phyloP scores from a whole-genome alignment of 768 basidiomycete species.

The Mrakia gelida region DNA sequence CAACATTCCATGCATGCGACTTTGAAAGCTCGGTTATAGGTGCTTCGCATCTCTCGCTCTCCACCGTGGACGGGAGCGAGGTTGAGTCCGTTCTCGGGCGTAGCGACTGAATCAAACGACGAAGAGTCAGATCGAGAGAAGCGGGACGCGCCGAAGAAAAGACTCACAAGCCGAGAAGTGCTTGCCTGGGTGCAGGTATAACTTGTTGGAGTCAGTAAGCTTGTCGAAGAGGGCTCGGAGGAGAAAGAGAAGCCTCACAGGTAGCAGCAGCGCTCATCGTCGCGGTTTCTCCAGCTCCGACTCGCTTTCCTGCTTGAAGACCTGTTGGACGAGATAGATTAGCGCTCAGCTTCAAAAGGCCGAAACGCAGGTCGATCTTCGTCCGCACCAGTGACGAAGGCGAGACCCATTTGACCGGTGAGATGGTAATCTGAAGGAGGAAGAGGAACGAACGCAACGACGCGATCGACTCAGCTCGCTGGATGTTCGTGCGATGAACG shows the following conservation, averaged over 20 bases:
- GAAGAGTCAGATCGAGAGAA: too few species aligned
- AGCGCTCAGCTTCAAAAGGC: conserved; percentile 36
- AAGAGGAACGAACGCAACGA: conserved; percentile 37
- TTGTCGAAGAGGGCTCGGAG: too few species aligned
- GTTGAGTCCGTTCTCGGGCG: conserved; percentile 43
- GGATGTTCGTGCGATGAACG: neutral
- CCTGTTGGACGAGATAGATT: conserved; percentile 37
- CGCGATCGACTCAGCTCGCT: neutral
- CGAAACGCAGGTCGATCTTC: too few species aligned
- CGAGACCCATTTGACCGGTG: conserved; percentile 58
- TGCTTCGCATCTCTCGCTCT: conserved; percentile 61
- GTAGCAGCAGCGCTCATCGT: conserved; percentile 50
- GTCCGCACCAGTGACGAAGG: conserved; percentile 59
- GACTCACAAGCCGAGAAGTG: conserved; percentile 66
- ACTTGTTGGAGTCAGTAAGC: neutral
- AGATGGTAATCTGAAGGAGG: conserved; percentile 63
- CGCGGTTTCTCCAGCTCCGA: neutral
- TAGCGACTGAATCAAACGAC: too few species aligned
- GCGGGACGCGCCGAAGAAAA: neutral
- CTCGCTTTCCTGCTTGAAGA: neutral
- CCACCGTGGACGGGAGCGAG: conserved; percentile 63
- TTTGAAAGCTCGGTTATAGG: conserved; percentile 60
- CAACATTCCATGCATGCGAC: conserved; percentile 56
- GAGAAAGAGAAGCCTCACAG: conserved; percentile 41
- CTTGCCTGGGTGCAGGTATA: conserved; percentile 50